Percentiles rank a stretch among this genome's conserved stretches.
Evolutionary conservation across 108 stramenopile species (phyloP).

Genomic region (Nannochloropsis salina): DNA sequence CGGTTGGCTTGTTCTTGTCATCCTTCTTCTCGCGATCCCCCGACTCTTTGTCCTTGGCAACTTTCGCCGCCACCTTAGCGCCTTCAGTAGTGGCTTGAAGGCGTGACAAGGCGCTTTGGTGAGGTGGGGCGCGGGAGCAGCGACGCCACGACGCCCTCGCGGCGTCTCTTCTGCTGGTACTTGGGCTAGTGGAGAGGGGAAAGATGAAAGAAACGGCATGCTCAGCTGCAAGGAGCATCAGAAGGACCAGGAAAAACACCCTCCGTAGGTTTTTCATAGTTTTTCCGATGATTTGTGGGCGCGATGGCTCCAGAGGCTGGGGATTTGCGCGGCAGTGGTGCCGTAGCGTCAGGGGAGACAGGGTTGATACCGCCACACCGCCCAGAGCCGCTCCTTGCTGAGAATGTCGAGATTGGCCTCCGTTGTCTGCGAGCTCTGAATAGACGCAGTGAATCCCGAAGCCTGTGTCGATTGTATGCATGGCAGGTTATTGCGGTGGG

Average conservation of each 20-base stretch:
- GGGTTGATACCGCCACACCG: no score
- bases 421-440: no score
- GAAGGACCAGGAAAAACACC: neutral
- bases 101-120: conserved; percentile 15
- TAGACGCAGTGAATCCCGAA: no score
- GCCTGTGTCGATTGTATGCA: no score
- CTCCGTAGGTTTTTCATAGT: no score
- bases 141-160: neutral
- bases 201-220: neutral
- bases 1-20: neutral
- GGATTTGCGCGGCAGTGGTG: no score
- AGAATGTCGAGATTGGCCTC: no score
- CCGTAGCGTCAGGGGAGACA: no score
- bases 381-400: no score
- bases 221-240: neutral
- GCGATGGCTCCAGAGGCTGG: no score
- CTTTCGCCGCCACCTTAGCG: neutral
- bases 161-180: neutral
- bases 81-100: conserved; percentile 1
- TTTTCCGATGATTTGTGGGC: no score
- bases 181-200: neutral
- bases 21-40: neutral
- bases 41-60: neutral
- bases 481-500: no score
- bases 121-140: neutral